A percentile compares a stretch with the other conserved stretches of the same genome.
Evolutionary conservation across 805 yeast genomes (phyloP).

Genomic region (Spathaspora girioi): DNA sequence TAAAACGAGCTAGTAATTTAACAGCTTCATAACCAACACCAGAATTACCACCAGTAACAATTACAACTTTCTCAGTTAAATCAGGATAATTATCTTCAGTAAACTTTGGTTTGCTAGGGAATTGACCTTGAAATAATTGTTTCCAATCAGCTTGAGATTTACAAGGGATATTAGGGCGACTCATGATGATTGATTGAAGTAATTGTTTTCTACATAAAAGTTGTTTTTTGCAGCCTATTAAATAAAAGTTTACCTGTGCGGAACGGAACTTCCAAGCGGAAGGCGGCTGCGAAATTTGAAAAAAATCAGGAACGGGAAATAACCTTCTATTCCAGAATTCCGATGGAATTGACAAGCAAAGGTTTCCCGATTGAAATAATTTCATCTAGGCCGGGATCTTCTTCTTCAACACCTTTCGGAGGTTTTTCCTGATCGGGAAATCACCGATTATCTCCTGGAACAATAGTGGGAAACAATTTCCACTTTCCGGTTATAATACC

Average conservation of each 20-base stretch:
- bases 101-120: conserved; percentile 7
- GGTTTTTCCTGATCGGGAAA: neutral
- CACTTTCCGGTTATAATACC: neutral
- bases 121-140: conserved; percentile 6
- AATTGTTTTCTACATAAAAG: neutral
- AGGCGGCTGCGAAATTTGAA: neutral
- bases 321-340: neutral
- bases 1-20: conserved; percentile 23
- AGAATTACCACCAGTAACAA: conserved; percentile 38
- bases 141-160: conserved; percentile 5
- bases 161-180: conserved; percentile 1
- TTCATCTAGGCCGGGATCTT: no score
- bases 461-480: neutral
- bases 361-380: no score
- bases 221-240: neutral
- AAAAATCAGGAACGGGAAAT: neutral
- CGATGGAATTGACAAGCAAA: neutral
- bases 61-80: conserved; percentile 31
- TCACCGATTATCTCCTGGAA: neutral
- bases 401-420: neutral
- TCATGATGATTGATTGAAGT: neutral
- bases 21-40: conserved; percentile 31
- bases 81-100: conserved; percentile 20
- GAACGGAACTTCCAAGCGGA: neutral
- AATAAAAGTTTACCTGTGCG: neutral